These are phyloP conservation scores for Teratosphaeria epicoccoides DNA, from an alignment of 2,329 filamentous ascomycete species.

Conservation along the genomic window DNA sequence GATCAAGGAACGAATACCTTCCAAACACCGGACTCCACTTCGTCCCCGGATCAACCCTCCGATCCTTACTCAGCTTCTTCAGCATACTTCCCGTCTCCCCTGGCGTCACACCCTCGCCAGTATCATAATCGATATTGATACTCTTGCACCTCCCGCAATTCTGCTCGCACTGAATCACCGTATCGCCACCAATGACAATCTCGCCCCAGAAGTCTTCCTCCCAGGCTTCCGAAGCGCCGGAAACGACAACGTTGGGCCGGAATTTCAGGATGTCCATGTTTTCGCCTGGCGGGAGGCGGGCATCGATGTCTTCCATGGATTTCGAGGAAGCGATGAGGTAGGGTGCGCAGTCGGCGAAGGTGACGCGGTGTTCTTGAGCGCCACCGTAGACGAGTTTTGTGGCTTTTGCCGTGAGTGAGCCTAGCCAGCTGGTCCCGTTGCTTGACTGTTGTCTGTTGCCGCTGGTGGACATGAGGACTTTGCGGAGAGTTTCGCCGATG, in stretches of 20 bases:
- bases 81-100: constrained; percentile 32
- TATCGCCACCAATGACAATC: constrained; percentile 21
- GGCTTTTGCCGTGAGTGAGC: constrained; percentile 12
- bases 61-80: constrained; percentile 35
- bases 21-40: constrained; percentile 41
- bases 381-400: constrained; percentile 3
- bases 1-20: constrained; percentile 33
- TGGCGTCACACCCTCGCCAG: constrained; percentile 29
- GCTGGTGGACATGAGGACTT: constrained; percentile 29
- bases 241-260: constrained; percentile 37
- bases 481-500: constrained; percentile 31
- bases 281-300: constrained; percentile 25
- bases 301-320: constrained; percentile 57
- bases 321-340: constrained; percentile 61
- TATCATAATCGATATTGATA: constrained; percentile 39
- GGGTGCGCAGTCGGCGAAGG: constrained; percentile 65
- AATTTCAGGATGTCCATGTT: constrained; percentile 37
- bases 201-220: constrained; percentile 39
- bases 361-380: constrained; percentile 35
- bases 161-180: constrained; percentile 30
- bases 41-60: constrained; percentile 34
- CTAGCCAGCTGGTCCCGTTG: constrained; percentile 23
- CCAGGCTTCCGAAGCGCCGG: constrained; percentile 30
- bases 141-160: constrained; percentile 38
- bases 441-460: constrained; percentile 4